phyloP scores from a whole-genome alignment of 495 filamentous ascomycete species.

The Geoglossum glabrum region DNA sequence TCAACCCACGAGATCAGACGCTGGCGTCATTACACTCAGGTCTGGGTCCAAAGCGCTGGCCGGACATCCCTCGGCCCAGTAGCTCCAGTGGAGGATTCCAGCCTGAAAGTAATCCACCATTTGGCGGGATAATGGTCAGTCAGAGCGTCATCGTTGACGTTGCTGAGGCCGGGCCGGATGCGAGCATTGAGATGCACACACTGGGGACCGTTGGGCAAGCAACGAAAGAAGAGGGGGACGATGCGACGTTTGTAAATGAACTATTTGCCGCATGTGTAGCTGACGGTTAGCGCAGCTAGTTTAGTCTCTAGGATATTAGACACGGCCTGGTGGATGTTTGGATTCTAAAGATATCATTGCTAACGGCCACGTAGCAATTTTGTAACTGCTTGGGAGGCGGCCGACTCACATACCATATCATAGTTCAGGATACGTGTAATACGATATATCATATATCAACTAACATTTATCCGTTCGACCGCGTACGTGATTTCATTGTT shows the following conservation, averaged over 20 bases:
- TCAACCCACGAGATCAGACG: not conserved
- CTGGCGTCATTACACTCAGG: not conserved
- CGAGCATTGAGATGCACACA: not conserved
- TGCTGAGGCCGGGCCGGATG: conserved; percentile 1
- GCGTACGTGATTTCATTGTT: too few relatives aligned
- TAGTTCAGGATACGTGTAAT: too few relatives aligned
- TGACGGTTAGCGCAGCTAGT: too few relatives aligned
- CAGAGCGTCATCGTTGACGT: conserved; percentile 20
- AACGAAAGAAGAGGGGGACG: not conserved
- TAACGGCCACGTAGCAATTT: too few relatives aligned
- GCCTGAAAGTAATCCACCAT: conserved; percentile 25
- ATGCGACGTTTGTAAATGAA: not conserved
- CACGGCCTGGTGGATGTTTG: too few relatives aligned
- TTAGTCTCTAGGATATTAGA: too few relatives aligned
- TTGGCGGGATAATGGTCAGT: conserved; percentile 22
- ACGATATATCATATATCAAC: too few relatives aligned
- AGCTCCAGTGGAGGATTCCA: conserved; percentile 16
- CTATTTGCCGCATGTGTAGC: not conserved
- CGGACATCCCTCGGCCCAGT: conserved; percentile 20
- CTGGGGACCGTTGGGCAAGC: not conserved
- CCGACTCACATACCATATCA: too few relatives aligned
- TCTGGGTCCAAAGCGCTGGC: not conserved
- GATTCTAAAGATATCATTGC: too few relatives aligned
- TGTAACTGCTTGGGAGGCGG: too few relatives aligned
- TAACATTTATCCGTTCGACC: too few relatives aligned